phyloP scores from a whole-genome alignment of 192 early-diverging fungal genomes.

The Umbelopsis sp. region DNA sequence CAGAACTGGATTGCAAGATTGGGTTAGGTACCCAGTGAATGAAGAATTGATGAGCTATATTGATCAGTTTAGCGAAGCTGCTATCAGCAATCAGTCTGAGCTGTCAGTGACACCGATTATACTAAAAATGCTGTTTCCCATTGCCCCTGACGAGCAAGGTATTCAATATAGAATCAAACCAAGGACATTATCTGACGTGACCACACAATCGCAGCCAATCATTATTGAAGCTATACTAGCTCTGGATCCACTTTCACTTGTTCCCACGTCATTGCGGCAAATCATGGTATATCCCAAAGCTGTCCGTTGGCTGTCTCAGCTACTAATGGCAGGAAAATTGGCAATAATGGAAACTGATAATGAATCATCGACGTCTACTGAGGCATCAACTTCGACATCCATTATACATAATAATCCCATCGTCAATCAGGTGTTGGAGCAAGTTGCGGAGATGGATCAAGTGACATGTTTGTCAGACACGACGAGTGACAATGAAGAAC shows the following conservation, averaged over 20 bases:
- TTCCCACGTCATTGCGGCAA: neutral
- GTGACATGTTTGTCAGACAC: neutral
- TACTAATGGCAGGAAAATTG: neutral
- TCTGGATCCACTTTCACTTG: neutral
- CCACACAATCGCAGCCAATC: neutral
- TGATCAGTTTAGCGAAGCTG: neutral
- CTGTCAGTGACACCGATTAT: neutral
- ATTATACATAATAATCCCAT: neutral
- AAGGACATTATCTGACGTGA: neutral
- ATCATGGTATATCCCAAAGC: conserved; percentile 11
- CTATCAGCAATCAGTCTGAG: neutral
- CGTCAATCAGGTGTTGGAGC: neutral
- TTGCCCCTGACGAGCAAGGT: neutral
- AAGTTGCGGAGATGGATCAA: neutral
- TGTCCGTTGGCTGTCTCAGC: neutral
- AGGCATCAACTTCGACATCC: neutral
- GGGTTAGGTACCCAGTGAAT: neutral
- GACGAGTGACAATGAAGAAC: neutral
- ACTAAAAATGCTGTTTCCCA: conserved; percentile 1
- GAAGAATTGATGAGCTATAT: neutral
- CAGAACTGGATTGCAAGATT: conserved; percentile 4
- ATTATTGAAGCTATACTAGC: neutral
- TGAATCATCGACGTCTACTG: neutral
- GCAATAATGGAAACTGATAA: neutral
- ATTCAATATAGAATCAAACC: neutral